A percentile compares a stretch with the other conserved stretches of the same genome.
These are phyloP conservation scores for Ophiostoma himal-ulmi DNA, from an alignment of 2,329 filamentous ascomycete genomes.

Conservation along the genomic window DNA sequence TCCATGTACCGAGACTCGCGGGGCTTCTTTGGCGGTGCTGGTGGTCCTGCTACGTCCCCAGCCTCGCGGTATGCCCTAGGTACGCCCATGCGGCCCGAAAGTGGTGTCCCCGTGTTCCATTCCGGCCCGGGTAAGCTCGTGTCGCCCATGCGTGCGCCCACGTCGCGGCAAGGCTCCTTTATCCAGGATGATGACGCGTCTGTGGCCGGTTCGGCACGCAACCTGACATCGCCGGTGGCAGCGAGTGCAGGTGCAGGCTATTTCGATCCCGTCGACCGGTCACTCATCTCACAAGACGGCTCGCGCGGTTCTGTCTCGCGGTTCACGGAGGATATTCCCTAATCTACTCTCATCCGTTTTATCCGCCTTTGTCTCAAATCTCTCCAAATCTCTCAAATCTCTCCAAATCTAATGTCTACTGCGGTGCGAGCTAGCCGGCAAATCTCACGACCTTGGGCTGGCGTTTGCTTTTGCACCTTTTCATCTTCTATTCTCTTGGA, in stretches of 20 bases:
- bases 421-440: neutral
- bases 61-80: slow-evolving; percentile 45
- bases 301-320: slow-evolving; percentile 24
- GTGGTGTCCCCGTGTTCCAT: slow-evolving; percentile 55
- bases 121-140: slow-evolving; percentile 54
- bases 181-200: slow-evolving; percentile 29
- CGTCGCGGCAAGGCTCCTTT: slow-evolving; percentile 51
- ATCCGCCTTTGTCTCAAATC: neutral
- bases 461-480: slow-evolving; percentile 19
- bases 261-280: slow-evolving; percentile 26
- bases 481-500: neutral
- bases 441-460: slow-evolving; percentile 20
- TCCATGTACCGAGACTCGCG: slow-evolving; percentile 29
- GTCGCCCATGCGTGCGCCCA: slow-evolving; percentile 33
- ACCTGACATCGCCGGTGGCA: slow-evolving; percentile 18
- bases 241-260: neutral
- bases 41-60: slow-evolving; percentile 28
- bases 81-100: slow-evolving; percentile 54
- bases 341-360: neutral
- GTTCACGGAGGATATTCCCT: slow-evolving; percentile 26
- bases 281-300: slow-evolving; percentile 25
- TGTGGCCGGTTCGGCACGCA: neutral
- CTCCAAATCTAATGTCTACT: neutral
- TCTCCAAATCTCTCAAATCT: neutral
- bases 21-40: slow-evolving; percentile 31